Evolutionary conservation across 805 yeast genomes (phyloP), one percentile per base, ranked within the genome.

Genomic region (Metschnikowia kofuensis): DNA sequence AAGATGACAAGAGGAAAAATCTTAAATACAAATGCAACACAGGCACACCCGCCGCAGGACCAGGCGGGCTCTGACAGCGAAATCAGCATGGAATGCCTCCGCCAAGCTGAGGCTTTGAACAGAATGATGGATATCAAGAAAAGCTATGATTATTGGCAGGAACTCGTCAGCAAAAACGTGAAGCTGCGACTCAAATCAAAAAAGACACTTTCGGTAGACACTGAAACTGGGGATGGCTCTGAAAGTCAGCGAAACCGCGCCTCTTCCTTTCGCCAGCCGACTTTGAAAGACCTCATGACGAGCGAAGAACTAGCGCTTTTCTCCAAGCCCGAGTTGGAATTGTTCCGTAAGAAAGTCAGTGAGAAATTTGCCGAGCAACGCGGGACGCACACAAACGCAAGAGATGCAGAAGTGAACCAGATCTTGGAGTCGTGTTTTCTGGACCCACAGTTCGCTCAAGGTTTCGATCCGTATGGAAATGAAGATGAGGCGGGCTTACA

Each of bases 401-500:
- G 44, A 30, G 52, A 48, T 14, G 50, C 49, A 16, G 55, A 54
- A 29, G 48, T 46, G 9, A 43, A 51, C 29, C 29, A 41, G 40
- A 45, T 55, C 28, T 42, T 54, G 35, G 49, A 50, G 38, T 35
- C 45, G 9, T 48, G 52, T 38, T 37, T 46, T 12, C 41, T 29
- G 32, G 53, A 43, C 44, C 39, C 41, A 21, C 44, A 31, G 28
- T 27, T 32, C 7, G 40, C 30, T 21, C 51, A 40, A 6, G 55
- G 57, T 4, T 54, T 54, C 41, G 53, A 51, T 32, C 57, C 57
- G 11, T 71, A 70, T 50, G 76, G 66, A 36, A 68, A 70, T 13
- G 54, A 61, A 39, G 76, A 72, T 51, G 76, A 71, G 55, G 70
- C 64, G 48, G 76, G 76, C 1, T 58, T 71, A 14, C 69, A 68